Base-by-base conservation (phyloP, 2,329 filamentous ascomycete genomes). In the Verticillium dahliae region DNA sequence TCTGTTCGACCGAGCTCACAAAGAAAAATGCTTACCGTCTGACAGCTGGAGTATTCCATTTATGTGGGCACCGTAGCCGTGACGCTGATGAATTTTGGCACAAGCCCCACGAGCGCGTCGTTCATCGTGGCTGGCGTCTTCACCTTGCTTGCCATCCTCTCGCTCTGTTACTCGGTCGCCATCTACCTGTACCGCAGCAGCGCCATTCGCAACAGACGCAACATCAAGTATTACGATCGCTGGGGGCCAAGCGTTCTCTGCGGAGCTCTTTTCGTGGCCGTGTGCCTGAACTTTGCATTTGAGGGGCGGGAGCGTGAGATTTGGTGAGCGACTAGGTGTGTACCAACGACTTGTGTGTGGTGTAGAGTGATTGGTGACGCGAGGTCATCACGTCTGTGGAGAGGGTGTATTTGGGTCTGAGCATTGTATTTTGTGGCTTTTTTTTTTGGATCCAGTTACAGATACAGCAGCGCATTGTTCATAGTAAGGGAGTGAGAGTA, bases 201-300 rank as follows among this genome's bases (percentile, higher is more conserved):
- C 65, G 91, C 91, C 64, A 98, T 98, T 71, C 85, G 91, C 66
- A 88, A 89, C 68, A 83, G 94, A 59, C 87, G 88, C 65, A 91
- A 90, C n/a, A 92, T 94, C 50, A 89, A 87, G 68, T 99, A 95
- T 75, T 95, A 98, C 73, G 95, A 99, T 74, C 88, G 86, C 67
- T 90, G 88, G 82, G 95, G 95, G 0, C 94, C 95, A 0, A 92
- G 83, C 4, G 77, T 87, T 27, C 81, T 99, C 37, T 96, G 92
- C 68, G 69, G 82, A 9, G 84, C 90, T 2, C 74, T 98, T 60
- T 84, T 97, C 52, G 76, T 83, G 0, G 91, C 92, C 2, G 86
- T 97, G 11, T 78, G 82, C 4, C 72, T 96, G 33, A 96, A 95
- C 74, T 96, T 97, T 80, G 90, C 77, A 4, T 88, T 92, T 69